A percentile compares a stretch with the other conserved stretches of the same genome.
Conservation (phyloP, 2,329 filamentous ascomycete species). For the Decorospora gaudefroyi region DNA sequence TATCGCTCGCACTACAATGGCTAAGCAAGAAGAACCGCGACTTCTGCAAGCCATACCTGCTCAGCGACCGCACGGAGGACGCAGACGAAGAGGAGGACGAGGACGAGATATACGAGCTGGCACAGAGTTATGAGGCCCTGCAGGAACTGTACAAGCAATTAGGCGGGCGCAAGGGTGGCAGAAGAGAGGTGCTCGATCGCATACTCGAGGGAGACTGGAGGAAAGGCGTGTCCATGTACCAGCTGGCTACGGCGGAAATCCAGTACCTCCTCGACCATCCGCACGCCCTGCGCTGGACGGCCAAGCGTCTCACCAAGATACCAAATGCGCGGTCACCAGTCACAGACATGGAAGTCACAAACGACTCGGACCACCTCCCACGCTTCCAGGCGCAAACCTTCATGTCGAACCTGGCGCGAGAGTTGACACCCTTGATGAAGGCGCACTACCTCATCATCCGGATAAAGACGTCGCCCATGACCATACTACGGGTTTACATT, state of each 20-base stretch:
- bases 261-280: constrained; percentile 60
- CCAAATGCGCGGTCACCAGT: constrained; percentile 32
- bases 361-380: constrained; percentile 56
- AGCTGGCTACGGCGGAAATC: constrained; percentile 60
- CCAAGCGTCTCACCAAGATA: constrained; percentile 53
- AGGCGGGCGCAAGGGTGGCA: constrained; percentile 53
- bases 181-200: constrained; percentile 60
- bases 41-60: constrained; percentile 64
- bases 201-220: constrained; percentile 63
- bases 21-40: constrained; percentile 68
- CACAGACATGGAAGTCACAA: constrained; percentile 46
- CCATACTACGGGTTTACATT: constrained; percentile 77
- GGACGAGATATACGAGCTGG: constrained; percentile 69
- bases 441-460: constrained; percentile 80
- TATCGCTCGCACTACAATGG: constrained; percentile 77
- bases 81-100: constrained; percentile 57
- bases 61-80: constrained; percentile 49
- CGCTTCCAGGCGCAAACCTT: constrained; percentile 82
- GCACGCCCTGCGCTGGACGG: constrained; percentile 58
- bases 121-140: constrained; percentile 67
- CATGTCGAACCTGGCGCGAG: constrained; percentile 72
- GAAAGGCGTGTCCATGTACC: constrained; percentile 59
- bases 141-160: constrained; percentile 55
- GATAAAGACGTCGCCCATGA: constrained; percentile 69
- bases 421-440: constrained; percentile 78